A percentile compares a stretch with the other conserved stretches of the same genome.
Evolutionary conservation across 495 filamentous ascomycete genomes (phyloP).

Genomic region (Talaromyces adpressus): DNA sequence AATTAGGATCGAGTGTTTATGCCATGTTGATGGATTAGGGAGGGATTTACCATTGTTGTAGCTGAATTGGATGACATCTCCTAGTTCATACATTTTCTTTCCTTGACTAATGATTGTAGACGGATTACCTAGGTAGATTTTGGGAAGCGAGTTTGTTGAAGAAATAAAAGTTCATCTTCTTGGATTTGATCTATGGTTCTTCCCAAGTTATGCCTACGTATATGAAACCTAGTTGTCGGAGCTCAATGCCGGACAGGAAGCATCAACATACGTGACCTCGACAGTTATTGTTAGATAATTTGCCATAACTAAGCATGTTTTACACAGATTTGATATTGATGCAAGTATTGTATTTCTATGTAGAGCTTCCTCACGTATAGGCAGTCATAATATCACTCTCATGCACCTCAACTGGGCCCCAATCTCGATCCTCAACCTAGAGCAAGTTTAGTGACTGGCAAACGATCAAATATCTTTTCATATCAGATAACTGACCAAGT

Average conservation of each 20-base stretch:
- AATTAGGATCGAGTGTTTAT: not conserved
- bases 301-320: too few species aligned
- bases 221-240: too few species aligned
- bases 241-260: too few species aligned
- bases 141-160: not conserved
- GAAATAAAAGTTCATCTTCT: too few species aligned
- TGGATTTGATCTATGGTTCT: too few species aligned
- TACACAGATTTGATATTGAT: too few species aligned
- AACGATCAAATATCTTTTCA: too few species aligned
- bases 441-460: too few species aligned
- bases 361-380: not conserved
- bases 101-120: too few species aligned
- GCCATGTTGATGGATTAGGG: not conserved
- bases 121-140: not conserved
- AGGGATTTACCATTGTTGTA: not conserved
- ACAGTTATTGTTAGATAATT: too few species aligned
- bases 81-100: constrained; percentile 1
- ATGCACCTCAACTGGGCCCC: constrained; percentile 1
- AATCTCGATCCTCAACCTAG: constrained; percentile 8
- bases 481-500: not conserved
- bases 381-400: constrained; percentile 2
- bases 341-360: not conserved
- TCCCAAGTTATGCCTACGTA: too few species aligned
- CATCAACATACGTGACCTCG: too few species aligned
- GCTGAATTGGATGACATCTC: constrained; percentile 7